These are phyloP conservation scores for Flaveria floridana DNA, from an alignment of 140 eudicot genomes.

Conservation along the genomic window DNA sequence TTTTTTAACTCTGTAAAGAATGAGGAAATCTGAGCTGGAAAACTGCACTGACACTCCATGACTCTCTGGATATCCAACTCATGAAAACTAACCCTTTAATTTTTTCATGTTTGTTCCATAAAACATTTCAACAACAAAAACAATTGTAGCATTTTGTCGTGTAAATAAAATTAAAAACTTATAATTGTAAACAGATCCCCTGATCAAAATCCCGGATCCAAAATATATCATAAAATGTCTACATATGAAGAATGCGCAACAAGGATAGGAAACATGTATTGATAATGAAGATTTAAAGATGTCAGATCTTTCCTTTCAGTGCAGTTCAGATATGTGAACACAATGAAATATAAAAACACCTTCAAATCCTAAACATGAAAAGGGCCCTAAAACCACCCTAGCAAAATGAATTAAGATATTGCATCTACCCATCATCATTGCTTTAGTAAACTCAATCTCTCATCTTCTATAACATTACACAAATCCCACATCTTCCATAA, in stretches of 20 bases:
- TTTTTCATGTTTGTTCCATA: slow-evolving; percentile 8
- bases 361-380: slow-evolving; percentile 5
- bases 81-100: not conserved
- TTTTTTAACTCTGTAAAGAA: slow-evolving; percentile 19
- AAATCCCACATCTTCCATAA: not conserved
- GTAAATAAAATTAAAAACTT: not conserved
- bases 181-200: not conserved
- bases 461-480: not conserved
- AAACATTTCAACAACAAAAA: not conserved
- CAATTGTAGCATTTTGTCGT: not conserved
- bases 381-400: not conserved
- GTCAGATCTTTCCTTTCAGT: not conserved
- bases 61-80: slow-evolving; percentile 11
- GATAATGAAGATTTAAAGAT: not conserved
- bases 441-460: not conserved
- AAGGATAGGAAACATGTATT: not conserved
- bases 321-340: not conserved
- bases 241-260: not conserved
- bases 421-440: not conserved
- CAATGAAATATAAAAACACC: not conserved
- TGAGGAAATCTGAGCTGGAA: slow-evolving; percentile 32
- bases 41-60: slow-evolving; percentile 13
- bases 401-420: not conserved
- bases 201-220: not conserved
- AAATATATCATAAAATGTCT: not conserved